Percentiles rank a stretch among this genome's conserved stretches.
phyloP scores from a whole-genome alignment of 2,329 filamentous ascomycete genomes.

The Zalaria obscura region DNA sequence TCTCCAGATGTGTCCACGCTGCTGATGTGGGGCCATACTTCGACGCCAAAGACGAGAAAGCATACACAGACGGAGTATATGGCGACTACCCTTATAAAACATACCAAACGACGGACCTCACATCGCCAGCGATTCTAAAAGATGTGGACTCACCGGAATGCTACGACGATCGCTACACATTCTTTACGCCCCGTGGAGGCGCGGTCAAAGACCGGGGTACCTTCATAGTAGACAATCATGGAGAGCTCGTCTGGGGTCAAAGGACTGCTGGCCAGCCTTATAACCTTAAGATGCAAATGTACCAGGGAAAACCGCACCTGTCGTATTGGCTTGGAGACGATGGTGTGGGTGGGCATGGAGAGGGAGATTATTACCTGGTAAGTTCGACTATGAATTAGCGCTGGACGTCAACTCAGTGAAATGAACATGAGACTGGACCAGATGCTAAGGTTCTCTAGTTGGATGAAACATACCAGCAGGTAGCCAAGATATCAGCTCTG shows the following conservation, averaged over 20 bases:
- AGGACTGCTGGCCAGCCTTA: slow-evolving; percentile 22
- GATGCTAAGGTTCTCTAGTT: slow-evolving; percentile 12
- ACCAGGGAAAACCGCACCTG: slow-evolving; percentile 29
- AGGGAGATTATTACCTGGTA: slow-evolving; percentile 34
- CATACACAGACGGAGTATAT: neutral
- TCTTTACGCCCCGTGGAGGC: slow-evolving; percentile 3
- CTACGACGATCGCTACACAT: slow-evolving; percentile 4
- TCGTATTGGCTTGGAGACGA: slow-evolving; percentile 37
- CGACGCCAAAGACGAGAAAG: neutral
- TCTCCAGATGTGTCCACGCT: neutral
- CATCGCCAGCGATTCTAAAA: slow-evolving; percentile 4
- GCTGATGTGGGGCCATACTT: slow-evolving; percentile 2
- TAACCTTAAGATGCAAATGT: slow-evolving; percentile 31
- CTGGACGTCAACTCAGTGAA: neutral
- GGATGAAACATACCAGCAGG: slow-evolving; percentile 19
- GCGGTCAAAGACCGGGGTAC: neutral
- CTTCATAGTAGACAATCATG: slow-evolving; percentile 5
- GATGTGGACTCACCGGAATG: slow-evolving; percentile 3
- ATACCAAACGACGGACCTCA: slow-evolving; percentile 3
- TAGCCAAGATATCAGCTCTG: slow-evolving; percentile 22
- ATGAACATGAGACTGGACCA: neutral
- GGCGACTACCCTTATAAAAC: slow-evolving; percentile 3
- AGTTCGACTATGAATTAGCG: slow-evolving; percentile 1
- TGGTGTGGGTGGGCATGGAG: slow-evolving; percentile 32
- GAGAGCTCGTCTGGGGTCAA: slow-evolving; percentile 3